Percentiles rank a stretch among this genome's conserved stretches.
phyloP scores from a whole-genome alignment of 176 grass and related monocot genomes.

The Oryza glumipatula region DNA sequence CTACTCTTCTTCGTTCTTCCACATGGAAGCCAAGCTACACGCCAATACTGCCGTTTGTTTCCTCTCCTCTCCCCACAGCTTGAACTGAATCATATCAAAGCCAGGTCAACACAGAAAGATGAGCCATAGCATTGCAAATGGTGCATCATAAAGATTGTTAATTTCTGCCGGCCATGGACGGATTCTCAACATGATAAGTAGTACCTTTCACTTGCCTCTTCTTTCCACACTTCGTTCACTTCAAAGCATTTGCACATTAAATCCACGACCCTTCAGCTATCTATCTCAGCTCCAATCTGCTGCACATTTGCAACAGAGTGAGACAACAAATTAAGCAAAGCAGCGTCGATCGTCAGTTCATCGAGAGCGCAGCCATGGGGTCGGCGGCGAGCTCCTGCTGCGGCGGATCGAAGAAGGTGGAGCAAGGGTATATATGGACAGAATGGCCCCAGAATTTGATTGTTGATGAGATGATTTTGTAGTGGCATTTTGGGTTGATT shows the following conservation, averaged over 20 bases:
- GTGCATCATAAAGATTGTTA: conserved; percentile 24
- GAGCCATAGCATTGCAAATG: not conserved
- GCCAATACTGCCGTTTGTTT: not conserved
- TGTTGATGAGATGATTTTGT: too few relatives aligned
- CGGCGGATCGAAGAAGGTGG: conserved; percentile 46
- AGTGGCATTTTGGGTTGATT: not conserved
- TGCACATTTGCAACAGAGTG: not conserved
- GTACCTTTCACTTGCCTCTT: not conserved
- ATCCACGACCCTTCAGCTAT: too few relatives aligned
- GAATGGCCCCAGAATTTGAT: too few relatives aligned
- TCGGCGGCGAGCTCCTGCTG: conserved; percentile 58
- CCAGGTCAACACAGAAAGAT: not conserved
- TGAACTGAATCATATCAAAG: not conserved
- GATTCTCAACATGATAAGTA: conserved; percentile 17
- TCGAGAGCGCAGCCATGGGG: conserved; percentile 40
- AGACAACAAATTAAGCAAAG: not conserved
- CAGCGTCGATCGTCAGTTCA: not conserved
- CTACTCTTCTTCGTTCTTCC: not conserved
- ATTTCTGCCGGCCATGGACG: conserved; percentile 39
- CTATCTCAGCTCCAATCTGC: not conserved
- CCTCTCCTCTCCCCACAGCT: not conserved
- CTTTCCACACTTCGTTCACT: conserved; percentile 10
- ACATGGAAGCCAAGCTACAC: conserved; percentile 7
- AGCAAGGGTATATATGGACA: conserved; percentile 35
- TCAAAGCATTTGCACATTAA: not conserved